A percentile compares a stretch with the other conserved stretches of the same genome.
These are phyloP conservation scores for Carex sylvatica DNA, from an alignment of 202 grass and related monocot species.

Conservation along the genomic window DNA sequence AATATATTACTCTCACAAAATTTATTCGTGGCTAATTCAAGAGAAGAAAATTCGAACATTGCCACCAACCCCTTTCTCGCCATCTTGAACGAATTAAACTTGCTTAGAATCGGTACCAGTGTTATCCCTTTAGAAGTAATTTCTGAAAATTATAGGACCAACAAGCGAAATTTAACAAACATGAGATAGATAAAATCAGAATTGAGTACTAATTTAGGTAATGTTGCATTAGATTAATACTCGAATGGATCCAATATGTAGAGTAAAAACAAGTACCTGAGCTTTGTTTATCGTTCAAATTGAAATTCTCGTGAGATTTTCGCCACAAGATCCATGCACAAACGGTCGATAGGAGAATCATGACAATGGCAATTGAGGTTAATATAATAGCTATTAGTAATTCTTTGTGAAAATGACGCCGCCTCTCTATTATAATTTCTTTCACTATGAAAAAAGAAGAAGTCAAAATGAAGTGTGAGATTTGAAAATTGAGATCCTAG, in stretches of 20 bases:
- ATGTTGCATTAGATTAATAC: not conserved
- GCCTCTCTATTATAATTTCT: conserved; percentile 35
- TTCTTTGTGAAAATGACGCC: conserved; percentile 45
- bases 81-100: conserved; percentile 70
- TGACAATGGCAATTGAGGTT: conserved; percentile 42
- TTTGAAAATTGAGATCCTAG: conserved; percentile 1
- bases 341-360: conserved; percentile 33
- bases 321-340: conserved; percentile 56
- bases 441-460: conserved; percentile 30
- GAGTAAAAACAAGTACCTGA: conserved; percentile 42
- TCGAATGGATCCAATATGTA: conserved; percentile 2
- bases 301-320: conserved; percentile 32
- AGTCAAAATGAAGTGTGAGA: conserved; percentile 4
- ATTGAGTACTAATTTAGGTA: not conserved
- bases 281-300: conserved; percentile 51
- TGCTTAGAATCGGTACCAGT: conserved; percentile 65
- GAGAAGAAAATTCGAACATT: conserved; percentile 56
- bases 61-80: conserved; percentile 55
- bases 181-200: not conserved
- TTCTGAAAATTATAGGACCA: conserved; percentile 36
- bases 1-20: conserved; percentile 81
- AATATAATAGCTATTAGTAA: conserved; percentile 49
- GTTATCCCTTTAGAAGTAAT: conserved; percentile 47
- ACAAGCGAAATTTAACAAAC: not conserved
- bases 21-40: conserved; percentile 63